Conservation (phyloP, 2,329 filamentous ascomycete genomes). For the Aspergillus eucalypticola region DNA sequence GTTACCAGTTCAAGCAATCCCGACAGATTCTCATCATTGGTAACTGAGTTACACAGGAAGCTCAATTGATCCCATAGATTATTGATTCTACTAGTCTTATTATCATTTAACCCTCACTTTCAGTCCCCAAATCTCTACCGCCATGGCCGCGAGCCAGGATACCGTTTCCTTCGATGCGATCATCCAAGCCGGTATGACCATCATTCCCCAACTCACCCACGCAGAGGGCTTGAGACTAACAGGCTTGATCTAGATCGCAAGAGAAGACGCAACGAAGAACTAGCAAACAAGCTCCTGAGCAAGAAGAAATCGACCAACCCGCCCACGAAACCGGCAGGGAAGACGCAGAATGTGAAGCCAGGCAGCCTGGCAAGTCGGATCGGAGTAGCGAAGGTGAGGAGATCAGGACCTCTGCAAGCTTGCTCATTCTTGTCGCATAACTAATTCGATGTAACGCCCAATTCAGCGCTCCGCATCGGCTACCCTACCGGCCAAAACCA, state of each 20-base stretch:
- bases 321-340: conserved; percentile 43
- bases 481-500: conserved; percentile 39
- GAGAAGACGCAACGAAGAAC: conserved; percentile 56
- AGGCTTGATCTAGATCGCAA: conserved; percentile 44
- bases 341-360: conserved; percentile 45
- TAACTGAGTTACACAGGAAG: too few relatives aligned
- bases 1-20: not conserved
- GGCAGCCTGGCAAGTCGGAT: conserved; percentile 60
- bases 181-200: conserved; percentile 50
- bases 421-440: not conserved
- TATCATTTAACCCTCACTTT: not conserved
- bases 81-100: too few relatives aligned
- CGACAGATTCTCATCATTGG: not conserved
- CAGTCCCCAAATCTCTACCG: conserved; percentile 2
- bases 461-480: conserved; percentile 44
- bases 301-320: conserved; percentile 53
- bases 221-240: not conserved
- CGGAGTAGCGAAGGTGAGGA: conserved; percentile 57
- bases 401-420: not conserved
- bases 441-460: conserved; percentile 6
- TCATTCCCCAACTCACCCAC: not conserved
- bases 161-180: conserved; percentile 53
- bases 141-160: conserved; percentile 41
- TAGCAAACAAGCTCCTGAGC: conserved; percentile 62
- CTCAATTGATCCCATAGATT: not conserved